These are phyloP conservation scores for Penicillium sp. DNA, from an alignment of 2,329 filamentous ascomycete genomes.

Conservation along the genomic window DNA sequence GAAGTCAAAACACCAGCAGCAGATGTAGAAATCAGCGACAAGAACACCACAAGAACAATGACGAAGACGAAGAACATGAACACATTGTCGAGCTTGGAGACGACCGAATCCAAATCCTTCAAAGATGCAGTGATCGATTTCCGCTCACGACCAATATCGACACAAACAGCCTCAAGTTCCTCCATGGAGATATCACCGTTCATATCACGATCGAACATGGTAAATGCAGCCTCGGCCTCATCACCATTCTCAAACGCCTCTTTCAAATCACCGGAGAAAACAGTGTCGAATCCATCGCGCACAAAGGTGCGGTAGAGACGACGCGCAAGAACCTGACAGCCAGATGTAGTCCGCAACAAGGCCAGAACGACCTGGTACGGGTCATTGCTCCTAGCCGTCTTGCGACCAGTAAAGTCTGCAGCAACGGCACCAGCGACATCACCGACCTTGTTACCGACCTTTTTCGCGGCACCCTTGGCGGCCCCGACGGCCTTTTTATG, in stretches of 20 bases:
- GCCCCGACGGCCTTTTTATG: slow-evolving; percentile 56
- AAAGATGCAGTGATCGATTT: slow-evolving; percentile 93
- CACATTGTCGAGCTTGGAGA: slow-evolving; percentile 83
- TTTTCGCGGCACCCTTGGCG: slow-evolving; percentile 73
- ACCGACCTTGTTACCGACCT: slow-evolving; percentile 80
- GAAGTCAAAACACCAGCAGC: slow-evolving; percentile 90
- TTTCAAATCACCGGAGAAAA: slow-evolving; percentile 75
- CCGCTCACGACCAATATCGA: slow-evolving; percentile 90
- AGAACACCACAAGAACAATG: slow-evolving; percentile 80
- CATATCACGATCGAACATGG: slow-evolving; percentile 93
- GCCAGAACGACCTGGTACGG: slow-evolving; percentile 82
- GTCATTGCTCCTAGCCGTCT: slow-evolving; percentile 68
- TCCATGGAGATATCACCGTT: slow-evolving; percentile 97
- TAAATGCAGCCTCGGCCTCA: slow-evolving; percentile 84
- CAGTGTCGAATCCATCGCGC: slow-evolving; percentile 71
- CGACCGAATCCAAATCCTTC: slow-evolving; percentile 92
- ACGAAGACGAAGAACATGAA: slow-evolving; percentile 83
- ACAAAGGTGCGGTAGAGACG: slow-evolving; percentile 86
- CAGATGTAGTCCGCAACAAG: slow-evolving; percentile 69
- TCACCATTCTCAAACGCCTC: slow-evolving; percentile 78
- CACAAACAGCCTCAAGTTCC: slow-evolving; percentile 87
- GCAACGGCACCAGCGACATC: slow-evolving; percentile 83
- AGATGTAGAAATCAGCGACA: slow-evolving; percentile 85
- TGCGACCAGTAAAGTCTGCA: slow-evolving; percentile 84
- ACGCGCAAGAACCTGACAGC: slow-evolving; percentile 81